phyloP scores from a whole-genome alignment of 1,284 basidiomycete species.

The Trichosporon faecale region DNA sequence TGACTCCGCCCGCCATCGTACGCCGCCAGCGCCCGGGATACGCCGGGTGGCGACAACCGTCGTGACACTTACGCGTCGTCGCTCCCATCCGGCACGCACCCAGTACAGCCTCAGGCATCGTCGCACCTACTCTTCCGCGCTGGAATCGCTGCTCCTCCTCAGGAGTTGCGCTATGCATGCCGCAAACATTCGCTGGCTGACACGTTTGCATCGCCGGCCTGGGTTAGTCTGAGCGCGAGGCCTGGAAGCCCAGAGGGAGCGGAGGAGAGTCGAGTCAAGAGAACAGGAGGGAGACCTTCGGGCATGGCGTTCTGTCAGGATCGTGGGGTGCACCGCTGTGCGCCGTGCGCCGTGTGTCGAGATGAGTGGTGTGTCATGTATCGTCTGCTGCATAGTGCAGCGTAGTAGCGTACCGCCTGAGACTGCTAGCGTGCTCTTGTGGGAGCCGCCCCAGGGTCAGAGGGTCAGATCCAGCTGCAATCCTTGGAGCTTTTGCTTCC shows the following conservation, averaged over 20 bases:
- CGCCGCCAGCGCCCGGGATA: not conserved
- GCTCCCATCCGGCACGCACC: not conserved
- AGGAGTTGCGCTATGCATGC: not conserved
- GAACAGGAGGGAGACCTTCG: not conserved
- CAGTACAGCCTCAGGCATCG: not conserved
- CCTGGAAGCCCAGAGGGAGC: not conserved
- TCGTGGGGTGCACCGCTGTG: not conserved
- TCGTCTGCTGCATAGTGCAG: no score
- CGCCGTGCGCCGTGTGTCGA: not conserved
- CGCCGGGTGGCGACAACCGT: not conserved
- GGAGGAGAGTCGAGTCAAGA: not conserved
- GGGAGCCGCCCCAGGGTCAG: not conserved
- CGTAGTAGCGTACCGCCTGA: no score
- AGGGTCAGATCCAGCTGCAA: not conserved
- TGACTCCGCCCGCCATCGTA: not conserved
- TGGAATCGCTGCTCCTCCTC: not conserved
- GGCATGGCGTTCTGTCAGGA: not conserved
- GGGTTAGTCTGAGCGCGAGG: not conserved
- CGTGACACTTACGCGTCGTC: slow-evolving; percentile 9
- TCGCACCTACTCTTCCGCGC: not conserved
- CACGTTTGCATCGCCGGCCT: not conserved
- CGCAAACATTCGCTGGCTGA: not conserved
- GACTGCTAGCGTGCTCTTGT: not conserved
- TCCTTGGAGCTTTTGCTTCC: slow-evolving; percentile 3
- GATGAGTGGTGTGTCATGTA: not conserved